Conservation (phyloP, 1,284 basidiomycete genomes). For the Heterobasidion irregulare region DNA sequence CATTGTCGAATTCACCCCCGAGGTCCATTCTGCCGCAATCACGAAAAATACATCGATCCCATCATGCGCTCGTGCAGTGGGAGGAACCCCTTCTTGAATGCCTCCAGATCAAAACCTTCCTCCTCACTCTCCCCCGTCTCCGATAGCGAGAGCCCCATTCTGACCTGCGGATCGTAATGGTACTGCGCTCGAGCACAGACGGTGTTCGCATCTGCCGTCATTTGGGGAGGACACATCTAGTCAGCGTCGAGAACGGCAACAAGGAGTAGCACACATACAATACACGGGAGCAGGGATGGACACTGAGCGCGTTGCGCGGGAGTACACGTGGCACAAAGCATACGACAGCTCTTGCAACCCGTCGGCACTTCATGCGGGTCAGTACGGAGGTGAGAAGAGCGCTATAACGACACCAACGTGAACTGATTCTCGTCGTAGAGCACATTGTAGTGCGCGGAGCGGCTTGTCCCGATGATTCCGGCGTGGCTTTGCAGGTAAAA, state of each 20-base stretch:
- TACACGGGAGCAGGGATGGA: conserved; percentile 40
- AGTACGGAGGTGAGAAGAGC: conserved; percentile 2
- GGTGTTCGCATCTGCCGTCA: conserved; percentile 62
- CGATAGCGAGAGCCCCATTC: conserved; percentile 42
- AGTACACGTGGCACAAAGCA: conserved; percentile 74
- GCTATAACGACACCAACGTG: conserved; percentile 23
- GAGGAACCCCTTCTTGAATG: conserved; percentile 46
- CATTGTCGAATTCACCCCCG: background rate
- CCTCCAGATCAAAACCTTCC: conserved; percentile 30
- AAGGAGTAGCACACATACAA: conserved; percentile 38
- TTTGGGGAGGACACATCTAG: background rate
- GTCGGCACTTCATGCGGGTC: conserved; percentile 38
- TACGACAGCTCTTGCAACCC: conserved; percentile 63
- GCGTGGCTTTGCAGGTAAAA: conserved; percentile 76
- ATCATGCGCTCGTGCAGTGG: conserved; percentile 41
- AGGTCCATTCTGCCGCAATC: background rate
- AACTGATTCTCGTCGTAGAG: conserved; percentile 51
- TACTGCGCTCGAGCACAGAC: conserved; percentile 73
- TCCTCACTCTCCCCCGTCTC: conserved; percentile 19
- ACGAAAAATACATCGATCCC: conserved; percentile 59
- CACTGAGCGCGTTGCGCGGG: conserved; percentile 63
- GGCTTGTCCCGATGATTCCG: conserved; percentile 44
- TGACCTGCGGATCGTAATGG: conserved; percentile 57
- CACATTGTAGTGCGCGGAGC: conserved; percentile 59
- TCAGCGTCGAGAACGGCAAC: background rate